Evolutionary conservation across 345 rosid genomes (phyloP).

Genomic region (Populus euphratica): DNA sequence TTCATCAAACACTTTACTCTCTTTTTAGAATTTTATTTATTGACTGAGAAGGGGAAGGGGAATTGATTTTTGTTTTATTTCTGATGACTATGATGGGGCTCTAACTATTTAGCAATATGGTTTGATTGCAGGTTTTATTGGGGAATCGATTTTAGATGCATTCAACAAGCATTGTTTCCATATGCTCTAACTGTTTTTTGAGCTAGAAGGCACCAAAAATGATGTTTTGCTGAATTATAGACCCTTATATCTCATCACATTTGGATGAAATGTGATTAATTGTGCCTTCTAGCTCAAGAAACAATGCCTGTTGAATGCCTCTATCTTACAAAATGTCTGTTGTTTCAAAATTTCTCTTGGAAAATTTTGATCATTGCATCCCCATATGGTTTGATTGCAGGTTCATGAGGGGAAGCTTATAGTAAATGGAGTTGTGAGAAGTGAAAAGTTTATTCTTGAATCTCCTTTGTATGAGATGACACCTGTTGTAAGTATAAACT

Average conservation of each 20-base stretch:
- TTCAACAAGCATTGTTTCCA: no score
- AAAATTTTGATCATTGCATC: neutral
- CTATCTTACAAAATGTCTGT: neutral
- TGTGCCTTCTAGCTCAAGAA: neutral
- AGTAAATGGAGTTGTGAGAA: constrained; percentile 65
- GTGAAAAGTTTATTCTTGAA: constrained; percentile 68
- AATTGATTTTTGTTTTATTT: neutral
- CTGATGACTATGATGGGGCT: neutral
- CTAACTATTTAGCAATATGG: no score
- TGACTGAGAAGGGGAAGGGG: neutral
- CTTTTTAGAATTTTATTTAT: neutral
- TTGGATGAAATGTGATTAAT: neutral
- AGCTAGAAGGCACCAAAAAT: no score
- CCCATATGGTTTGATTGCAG: constrained; percentile 32
- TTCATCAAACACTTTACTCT: neutral
- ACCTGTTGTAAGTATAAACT: constrained; percentile 54
- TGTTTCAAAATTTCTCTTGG: neutral
- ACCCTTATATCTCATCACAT: no score
- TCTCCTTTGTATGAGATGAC: constrained; percentile 79
- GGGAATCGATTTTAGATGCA: no score
- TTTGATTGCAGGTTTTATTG: no score
- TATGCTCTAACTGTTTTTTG: no score
- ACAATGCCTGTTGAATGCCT: neutral
- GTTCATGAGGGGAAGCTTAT: constrained; percentile 67
- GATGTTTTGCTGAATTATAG: neutral